Evolutionary conservation across 495 filamentous ascomycete genomes (phyloP), one percentile per base, ranked within the genome.

Genomic region (Glonium stellatum): DNA sequence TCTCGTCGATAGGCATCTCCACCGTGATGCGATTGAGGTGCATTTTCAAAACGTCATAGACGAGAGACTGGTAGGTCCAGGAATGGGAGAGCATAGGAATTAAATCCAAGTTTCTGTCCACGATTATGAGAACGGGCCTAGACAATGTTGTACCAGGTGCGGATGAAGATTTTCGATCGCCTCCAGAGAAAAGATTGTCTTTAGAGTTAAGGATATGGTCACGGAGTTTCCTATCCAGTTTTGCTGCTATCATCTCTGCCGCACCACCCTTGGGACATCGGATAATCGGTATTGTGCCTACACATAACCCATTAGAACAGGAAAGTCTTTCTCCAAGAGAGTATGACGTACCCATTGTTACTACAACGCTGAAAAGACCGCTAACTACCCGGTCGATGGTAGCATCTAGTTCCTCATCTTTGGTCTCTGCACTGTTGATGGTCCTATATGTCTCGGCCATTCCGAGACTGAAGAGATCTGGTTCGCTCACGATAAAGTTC

Each of bases 11-110:
- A 5, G 85, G 80, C 3, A 84, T 85, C 65, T 96, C 90, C 42
- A 99, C 82, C 4, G 90, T 97, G 68, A 99, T 97, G n/a, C 91
- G 87, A 65, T 97, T 99, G 49, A 97, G 80, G 62, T 86, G 87
- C 89, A 95, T 95, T 41, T 87, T 84, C 58, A 97, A 84, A 8
- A 99, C 87, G 74, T 99, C 95, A 63, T 96, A 87, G 34, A 97
- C 90, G 18, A 99, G 80, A 1, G 91, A 96, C 69, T 97, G 93
- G 68, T 99, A 99, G 4, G 91, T 97, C 93, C 93, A 99, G 1
- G 92, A 96, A 74, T 99, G 93, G 22, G 92, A 96, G 1, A 97
- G 80, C 95, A 97, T 97, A n/a, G 95, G 91, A 59, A 96, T 89
- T 37, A 97, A 72, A 73, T 99, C 93, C 22, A 99, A 85, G 62